A percentile compares a stretch with the other conserved stretches of the same genome.
Conservation (phyloP, 2,329 filamentous ascomycete genomes). For the Cercospora brassicicola region DNA sequence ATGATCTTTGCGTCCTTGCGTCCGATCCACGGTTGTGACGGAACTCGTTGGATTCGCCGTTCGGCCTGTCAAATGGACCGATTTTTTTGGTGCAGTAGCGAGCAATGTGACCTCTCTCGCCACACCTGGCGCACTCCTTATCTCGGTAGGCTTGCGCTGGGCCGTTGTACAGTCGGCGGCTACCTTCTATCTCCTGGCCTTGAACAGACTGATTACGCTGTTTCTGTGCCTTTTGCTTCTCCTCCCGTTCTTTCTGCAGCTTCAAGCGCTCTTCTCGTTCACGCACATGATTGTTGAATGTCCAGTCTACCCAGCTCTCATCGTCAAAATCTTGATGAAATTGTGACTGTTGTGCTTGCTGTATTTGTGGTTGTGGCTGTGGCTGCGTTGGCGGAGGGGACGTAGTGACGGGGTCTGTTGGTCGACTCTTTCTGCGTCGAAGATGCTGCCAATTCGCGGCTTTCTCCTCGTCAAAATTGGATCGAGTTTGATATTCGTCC, state of each 20-base stretch:
- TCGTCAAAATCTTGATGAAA: constrained; percentile 16
- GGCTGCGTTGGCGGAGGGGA: not conserved
- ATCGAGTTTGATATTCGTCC: constrained; percentile 17
- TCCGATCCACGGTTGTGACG: not conserved
- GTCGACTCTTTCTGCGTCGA: not conserved
- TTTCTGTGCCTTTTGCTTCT: not conserved
- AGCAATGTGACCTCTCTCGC: constrained; percentile 22
- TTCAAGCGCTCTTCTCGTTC: constrained; percentile 13
- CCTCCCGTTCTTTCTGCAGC: constrained; percentile 3
- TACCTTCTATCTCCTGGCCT: not conserved
- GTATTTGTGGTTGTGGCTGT: constrained; percentile 2
- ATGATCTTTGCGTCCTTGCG: not conserved
- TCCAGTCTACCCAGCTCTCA: constrained; percentile 15
- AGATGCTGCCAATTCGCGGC: constrained; percentile 33
- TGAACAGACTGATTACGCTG: not conserved
- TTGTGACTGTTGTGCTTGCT: constrained; percentile 9
- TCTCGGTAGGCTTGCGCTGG: constrained; percentile 4
- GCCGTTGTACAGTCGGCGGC: constrained; percentile 10
- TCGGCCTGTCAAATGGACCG: not conserved
- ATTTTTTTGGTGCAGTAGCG: constrained; percentile 13
- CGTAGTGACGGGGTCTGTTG: not conserved
- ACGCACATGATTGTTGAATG: constrained; percentile 16
- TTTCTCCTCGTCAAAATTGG: constrained; percentile 17
- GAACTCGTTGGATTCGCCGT: not conserved
- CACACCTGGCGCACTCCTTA: constrained; percentile 21